These are phyloP conservation scores for Myxozyma mucilagina DNA, from an alignment of 805 yeast genomes.

Conservation along the genomic window DNA sequence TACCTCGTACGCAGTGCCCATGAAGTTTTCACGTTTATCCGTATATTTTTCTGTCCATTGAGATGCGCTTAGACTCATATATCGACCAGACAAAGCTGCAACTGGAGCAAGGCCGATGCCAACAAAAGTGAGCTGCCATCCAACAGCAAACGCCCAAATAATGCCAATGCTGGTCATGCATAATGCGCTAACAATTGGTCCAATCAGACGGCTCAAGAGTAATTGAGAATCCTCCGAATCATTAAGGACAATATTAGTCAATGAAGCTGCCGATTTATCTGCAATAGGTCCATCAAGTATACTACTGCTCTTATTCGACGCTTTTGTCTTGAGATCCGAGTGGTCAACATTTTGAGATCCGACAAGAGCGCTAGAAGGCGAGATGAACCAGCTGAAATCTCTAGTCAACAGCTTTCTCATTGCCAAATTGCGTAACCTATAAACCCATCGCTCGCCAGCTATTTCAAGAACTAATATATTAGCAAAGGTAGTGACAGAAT, in stretches of 20 bases:
- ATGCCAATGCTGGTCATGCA: constrained; percentile 61
- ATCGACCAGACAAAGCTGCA: constrained; percentile 52
- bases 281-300: not conserved
- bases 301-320: not conserved
- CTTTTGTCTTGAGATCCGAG: not conserved
- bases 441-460: constrained; percentile 70
- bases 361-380: not conserved
- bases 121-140: constrained; percentile 86
- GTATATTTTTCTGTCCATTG: constrained; percentile 63
- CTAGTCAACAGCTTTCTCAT: constrained; percentile 55
- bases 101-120: constrained; percentile 76
- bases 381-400: constrained; percentile 51
- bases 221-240: constrained; percentile 77
- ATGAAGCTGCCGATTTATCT: not conserved
- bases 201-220: constrained; percentile 62
- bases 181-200: constrained; percentile 54
- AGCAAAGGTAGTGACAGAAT: constrained; percentile 58
- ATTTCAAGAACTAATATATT: constrained; percentile 54
- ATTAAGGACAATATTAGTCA: constrained; percentile 65
- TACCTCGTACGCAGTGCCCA: constrained; percentile 46
- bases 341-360: not conserved
- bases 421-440: constrained; percentile 50
- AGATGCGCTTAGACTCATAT: constrained; percentile 55
- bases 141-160: constrained; percentile 72
- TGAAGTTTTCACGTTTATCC: constrained; percentile 54